Evolutionary conservation across 164 flowering plant genomes (phyloP).

Genomic region (Sextonia rubra): DNA sequence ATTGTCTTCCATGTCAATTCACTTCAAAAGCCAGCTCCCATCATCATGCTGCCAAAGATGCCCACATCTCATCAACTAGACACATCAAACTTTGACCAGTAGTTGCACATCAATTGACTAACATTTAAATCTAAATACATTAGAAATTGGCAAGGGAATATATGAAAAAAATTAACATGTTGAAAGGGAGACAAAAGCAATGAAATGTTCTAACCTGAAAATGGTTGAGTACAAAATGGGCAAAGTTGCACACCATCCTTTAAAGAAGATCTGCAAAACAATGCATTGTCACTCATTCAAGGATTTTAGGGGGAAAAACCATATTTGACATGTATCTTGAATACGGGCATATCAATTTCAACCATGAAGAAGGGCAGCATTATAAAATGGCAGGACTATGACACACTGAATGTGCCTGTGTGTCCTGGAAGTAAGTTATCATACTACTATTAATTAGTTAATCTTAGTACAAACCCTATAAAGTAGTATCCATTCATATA

Average conservation of each 20-base stretch:
- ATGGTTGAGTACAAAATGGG: conserved; percentile 87
- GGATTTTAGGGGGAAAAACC: not conserved
- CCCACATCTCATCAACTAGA: no score
- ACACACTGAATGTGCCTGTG: not conserved
- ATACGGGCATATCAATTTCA: not conserved
- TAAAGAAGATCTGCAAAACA: conserved; percentile 54
- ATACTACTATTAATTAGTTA: not conserved
- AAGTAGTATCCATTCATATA: no score
- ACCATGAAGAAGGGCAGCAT: not conserved
- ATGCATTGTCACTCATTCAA: not conserved
- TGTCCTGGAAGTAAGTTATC: not conserved
- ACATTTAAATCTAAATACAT: not conserved
- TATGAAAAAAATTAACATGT: not conserved
- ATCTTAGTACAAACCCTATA: no score
- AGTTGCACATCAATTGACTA: no score
- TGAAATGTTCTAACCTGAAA: conserved; percentile 50
- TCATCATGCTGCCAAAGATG: no score
- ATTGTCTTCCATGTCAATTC: no score
- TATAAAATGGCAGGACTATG: not conserved
- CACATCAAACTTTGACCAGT: no score
- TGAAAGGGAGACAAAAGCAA: no score
- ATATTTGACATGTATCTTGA: not conserved
- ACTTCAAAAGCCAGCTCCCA: no score
- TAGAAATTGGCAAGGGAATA: not conserved
- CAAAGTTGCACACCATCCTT: conserved; percentile 71